These are phyloP conservation scores for Bremia lactucae DNA, from an alignment of 352 stramenopile species.

Conservation along the genomic window DNA sequence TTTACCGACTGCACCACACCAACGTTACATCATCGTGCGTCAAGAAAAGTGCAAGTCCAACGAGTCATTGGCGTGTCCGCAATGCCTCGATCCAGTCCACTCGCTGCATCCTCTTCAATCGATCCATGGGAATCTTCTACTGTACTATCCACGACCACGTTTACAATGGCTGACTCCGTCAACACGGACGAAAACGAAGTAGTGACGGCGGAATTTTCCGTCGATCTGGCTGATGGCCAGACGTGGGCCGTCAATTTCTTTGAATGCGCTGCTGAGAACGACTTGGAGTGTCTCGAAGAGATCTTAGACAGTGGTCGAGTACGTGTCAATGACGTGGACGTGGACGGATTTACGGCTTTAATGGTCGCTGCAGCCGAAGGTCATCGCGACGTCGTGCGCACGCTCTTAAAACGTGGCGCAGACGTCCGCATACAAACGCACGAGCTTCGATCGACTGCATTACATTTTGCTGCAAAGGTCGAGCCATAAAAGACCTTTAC, in stretches of 20 bases:
- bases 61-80: too few relatives aligned
- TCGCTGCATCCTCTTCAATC: neutral
- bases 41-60: too few relatives aligned
- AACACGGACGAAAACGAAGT: constrained; percentile 41
- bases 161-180: constrained; percentile 2
- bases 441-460: constrained; percentile 59
- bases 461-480: constrained; percentile 81
- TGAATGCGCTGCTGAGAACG: constrained; percentile 57
- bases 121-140: neutral
- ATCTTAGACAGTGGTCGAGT: constrained; percentile 53
- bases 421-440: constrained; percentile 55
- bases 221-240: constrained; percentile 42
- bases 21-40: too few relatives aligned
- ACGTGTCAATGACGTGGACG: constrained; percentile 59
- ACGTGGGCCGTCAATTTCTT: constrained; percentile 64
- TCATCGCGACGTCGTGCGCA: constrained; percentile 40
- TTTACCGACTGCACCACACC: too few relatives aligned
- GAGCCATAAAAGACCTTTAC: constrained; percentile 2
- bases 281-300: constrained; percentile 44
- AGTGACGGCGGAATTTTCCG: constrained; percentile 50
- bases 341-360: constrained; percentile 76
- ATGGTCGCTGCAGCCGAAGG: constrained; percentile 77
- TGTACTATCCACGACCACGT: neutral
- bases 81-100: neutral
- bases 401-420: constrained; percentile 45